phyloP scores from a whole-genome alignment of 169 alveolate genomes.

The Babesia bigemina region DNA sequence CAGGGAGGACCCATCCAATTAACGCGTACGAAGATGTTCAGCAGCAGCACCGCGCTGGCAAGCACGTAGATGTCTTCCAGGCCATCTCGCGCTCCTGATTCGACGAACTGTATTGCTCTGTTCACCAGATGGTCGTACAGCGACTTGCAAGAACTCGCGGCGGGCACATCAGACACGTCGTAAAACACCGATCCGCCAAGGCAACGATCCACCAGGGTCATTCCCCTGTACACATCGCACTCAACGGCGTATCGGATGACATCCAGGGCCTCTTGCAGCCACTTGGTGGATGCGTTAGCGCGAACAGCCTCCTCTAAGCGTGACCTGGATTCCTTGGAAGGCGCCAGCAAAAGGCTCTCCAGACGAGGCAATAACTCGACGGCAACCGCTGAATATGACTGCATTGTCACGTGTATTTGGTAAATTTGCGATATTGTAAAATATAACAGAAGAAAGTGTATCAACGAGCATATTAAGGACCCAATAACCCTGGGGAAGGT shows the following conservation, averaged over 20 bases:
- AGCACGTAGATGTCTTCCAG: conserved; percentile 39
- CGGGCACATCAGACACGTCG: not conserved
- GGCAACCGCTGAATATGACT: not conserved
- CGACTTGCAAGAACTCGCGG: not conserved
- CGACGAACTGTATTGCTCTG: not conserved
- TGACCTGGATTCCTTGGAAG: conserved; percentile 33
- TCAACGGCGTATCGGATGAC: conserved; percentile 25
- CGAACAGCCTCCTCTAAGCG: not conserved
- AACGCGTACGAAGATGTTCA: conserved; percentile 45
- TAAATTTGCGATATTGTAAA: not conserved
- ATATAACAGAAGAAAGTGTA: not conserved
- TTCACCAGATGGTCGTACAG: conserved; percentile 20
- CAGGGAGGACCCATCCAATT: conserved; percentile 68
- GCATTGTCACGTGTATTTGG: not conserved
- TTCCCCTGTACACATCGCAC: conserved; percentile 51
- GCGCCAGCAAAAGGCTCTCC: conserved; percentile 46
- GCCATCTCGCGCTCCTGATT: not conserved
- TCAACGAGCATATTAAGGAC: not conserved
- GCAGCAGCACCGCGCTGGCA: conserved; percentile 39
- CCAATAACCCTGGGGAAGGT: not conserved
- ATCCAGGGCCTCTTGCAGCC: conserved; percentile 1
- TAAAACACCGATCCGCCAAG: conserved; percentile 25
- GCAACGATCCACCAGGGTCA: conserved; percentile 30
- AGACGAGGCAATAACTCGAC: conserved; percentile 2
- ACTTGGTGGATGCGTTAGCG: not conserved